Evolutionary conservation across 2,329 filamentous ascomycete genomes (phyloP), one percentile per base, ranked within the genome.

Genomic region (Pseudopithomyces chartarum): DNA sequence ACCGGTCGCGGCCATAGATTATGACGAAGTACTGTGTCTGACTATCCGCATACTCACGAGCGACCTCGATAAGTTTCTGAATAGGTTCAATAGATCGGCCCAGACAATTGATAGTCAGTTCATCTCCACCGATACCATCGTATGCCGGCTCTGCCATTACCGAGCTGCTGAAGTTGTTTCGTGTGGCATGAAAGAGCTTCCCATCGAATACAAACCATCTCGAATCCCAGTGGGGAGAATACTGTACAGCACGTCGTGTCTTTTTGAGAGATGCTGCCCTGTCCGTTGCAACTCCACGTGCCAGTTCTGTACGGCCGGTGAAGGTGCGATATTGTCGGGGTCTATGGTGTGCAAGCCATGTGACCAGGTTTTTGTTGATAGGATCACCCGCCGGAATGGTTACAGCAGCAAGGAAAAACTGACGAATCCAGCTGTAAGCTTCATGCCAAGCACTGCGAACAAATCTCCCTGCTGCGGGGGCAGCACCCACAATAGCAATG

Each of bases 1-100:
- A 48, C 17, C 45, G 32, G 13, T 48, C 45, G 19, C 45, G 45
- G 4, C 45, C 45, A 13, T 48, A 48, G 3, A 48, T 38, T 1
- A 48, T 48, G 4, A 48, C 32, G 6, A 38, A 48, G 32, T 48
- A 48, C 32, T 48, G 45, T 33, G 45, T 48, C 19, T 48, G 45
- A 23, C 45, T 17, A 19, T 48, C 45, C 11, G 32, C 32, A 15
- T 23, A 48, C 20, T 48, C 45, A 20, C 45, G 45, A 32, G 45
- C 32, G 15, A 23, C 32, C 32, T 48, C 32, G 32, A 48, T 48
- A 15, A 48, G 32, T 19, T 38, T 48, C 17, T 36, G 45, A 12
- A 48, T 17, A 6, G 45, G 45, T 19, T 36, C 19, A 17, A 48
- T 48, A 3, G 45, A 48, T 6, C 32, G 33, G 6, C 45, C 45